Evolutionary conservation across 225 moss, liverwort and hornwort species (phyloP).

Genomic region (Bryoerythrophyllum caledonicum): DNA sequence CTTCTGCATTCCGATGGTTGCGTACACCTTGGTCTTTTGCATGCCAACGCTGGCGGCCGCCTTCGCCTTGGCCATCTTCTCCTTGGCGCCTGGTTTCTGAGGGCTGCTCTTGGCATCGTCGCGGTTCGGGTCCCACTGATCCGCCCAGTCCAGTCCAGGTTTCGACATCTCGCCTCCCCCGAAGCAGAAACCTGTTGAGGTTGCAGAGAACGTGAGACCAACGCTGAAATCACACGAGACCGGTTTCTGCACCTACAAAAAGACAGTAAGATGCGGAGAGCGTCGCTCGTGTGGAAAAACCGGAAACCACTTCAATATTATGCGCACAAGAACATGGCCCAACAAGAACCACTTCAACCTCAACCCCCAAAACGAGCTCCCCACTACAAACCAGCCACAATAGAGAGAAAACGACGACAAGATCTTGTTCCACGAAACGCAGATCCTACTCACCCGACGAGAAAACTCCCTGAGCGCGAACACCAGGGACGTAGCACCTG

Average conservation of each 20-base stretch:
- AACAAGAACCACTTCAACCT: not conserved
- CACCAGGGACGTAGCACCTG: not conserved
- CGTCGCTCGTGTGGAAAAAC: not conserved
- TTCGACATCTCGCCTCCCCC: conserved; percentile 33
- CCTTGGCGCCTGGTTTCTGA: conserved; percentile 35
- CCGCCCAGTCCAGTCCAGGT: conserved; percentile 74
- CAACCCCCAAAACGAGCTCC: too few relatives aligned
- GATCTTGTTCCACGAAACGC: too few relatives aligned
- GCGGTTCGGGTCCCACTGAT: conserved; percentile 86
- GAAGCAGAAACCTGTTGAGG: not conserved
- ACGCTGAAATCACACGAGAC: not conserved
- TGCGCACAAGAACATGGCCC: not conserved
- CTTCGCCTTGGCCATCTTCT: conserved; percentile 85
- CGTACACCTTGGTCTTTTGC: conserved; percentile 81
- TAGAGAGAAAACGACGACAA: not conserved
- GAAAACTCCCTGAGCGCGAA: not conserved
- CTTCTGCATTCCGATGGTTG: conserved; percentile 69
- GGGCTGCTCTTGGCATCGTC: conserved; percentile 35
- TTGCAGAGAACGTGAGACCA: conserved; percentile 7
- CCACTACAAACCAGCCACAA: not conserved
- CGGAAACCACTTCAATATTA: not conserved
- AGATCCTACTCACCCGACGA: not conserved
- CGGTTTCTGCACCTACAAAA: not conserved
- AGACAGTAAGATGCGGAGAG: too few relatives aligned
- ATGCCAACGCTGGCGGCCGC: conserved; percentile 76